A percentile compares a stretch with the other conserved stretches of the same genome.
Conservation (phyloP, 2,329 filamentous ascomycete species). For the Nigrospora sphaerica region DNA sequence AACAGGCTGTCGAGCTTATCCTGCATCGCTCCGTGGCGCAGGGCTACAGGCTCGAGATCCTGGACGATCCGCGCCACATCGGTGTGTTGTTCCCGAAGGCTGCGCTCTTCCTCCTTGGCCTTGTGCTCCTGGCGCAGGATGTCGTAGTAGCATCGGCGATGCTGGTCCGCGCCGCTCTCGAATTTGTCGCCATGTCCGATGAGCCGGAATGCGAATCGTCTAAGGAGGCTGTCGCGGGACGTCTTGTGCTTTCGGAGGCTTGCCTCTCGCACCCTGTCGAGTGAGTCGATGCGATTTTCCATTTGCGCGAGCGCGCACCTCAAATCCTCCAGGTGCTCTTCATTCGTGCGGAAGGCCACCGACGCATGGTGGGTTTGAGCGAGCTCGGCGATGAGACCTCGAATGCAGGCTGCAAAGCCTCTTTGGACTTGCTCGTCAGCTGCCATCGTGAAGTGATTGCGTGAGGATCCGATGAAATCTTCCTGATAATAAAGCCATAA, state of each 20-base stretch:
- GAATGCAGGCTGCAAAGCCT: too few species aligned
- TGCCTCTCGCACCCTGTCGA: slow-evolving; percentile 1
- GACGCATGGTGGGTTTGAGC: too few species aligned
- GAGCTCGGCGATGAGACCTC: too few species aligned
- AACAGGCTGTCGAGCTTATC: slow-evolving; percentile 1
- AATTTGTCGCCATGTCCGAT: background rate
- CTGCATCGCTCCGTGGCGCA: background rate
- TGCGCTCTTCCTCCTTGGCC: slow-evolving; percentile 1
- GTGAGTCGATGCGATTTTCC: background rate
- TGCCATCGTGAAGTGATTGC: too few species aligned
- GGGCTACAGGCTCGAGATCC: background rate
- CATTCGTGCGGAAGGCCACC: too few species aligned
- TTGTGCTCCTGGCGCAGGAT: background rate
- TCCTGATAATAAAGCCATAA: too few species aligned
- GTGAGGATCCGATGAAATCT: too few species aligned
- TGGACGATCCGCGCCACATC: background rate
- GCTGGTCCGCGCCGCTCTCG: background rate
- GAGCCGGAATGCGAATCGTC: slow-evolving; percentile 1
- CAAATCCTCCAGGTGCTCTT: background rate
- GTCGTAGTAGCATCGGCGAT: background rate
- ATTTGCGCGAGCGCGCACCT: background rate
- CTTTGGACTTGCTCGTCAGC: too few species aligned
- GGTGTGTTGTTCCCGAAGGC: background rate
- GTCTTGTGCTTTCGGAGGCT: slow-evolving; percentile 1
- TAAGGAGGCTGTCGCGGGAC: slow-evolving; percentile 2